A percentile compares a stretch with the other conserved stretches of the same genome.
These are phyloP conservation scores for Microdochium paspali DNA, from an alignment of 2,329 filamentous ascomycete species.

Conservation along the genomic window DNA sequence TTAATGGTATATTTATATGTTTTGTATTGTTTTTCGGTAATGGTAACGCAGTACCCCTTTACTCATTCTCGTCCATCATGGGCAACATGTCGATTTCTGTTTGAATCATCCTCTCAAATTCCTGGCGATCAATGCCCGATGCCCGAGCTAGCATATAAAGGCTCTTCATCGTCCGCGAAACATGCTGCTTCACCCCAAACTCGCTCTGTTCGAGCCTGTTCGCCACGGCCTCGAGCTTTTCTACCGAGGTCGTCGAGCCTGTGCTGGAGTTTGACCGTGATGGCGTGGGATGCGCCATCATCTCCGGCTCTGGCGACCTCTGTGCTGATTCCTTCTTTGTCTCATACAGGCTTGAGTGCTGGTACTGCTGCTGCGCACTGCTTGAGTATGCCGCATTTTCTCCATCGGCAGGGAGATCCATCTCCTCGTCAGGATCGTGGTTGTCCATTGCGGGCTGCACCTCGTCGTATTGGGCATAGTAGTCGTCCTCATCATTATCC, in stretches of 20 bases:
- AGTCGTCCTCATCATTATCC: constrained; percentile 50
- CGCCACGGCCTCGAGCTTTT: constrained; percentile 48
- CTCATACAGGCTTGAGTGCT: neutral
- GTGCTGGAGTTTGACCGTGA: constrained; percentile 45
- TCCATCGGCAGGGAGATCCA: constrained; percentile 16
- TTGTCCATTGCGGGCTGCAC: constrained; percentile 76
- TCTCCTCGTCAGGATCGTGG: constrained; percentile 69
- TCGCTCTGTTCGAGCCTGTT: constrained; percentile 53
- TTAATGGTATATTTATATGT: neutral
- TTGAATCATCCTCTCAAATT: constrained; percentile 65
- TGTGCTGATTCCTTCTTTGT: constrained; percentile 9
- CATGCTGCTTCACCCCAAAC: constrained; percentile 69
- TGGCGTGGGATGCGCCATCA: constrained; percentile 42
- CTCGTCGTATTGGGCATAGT: constrained; percentile 67
- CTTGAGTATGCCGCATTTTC: too few species aligned
- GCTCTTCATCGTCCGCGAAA: constrained; percentile 69
- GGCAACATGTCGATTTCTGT: constrained; percentile 62
- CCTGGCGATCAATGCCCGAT: constrained; percentile 62
- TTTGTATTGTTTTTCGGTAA: neutral
- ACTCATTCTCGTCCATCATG: constrained; percentile 48
- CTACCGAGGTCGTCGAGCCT: constrained; percentile 50
- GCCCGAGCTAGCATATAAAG: constrained; percentile 61
- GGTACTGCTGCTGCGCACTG: constrained; percentile 2
- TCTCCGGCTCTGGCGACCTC: constrained; percentile 20
- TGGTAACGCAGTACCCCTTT: neutral